Base-by-base conservation (phyloP, 2,329 filamentous ascomycete species). In the Diplodia mutila region DNA sequence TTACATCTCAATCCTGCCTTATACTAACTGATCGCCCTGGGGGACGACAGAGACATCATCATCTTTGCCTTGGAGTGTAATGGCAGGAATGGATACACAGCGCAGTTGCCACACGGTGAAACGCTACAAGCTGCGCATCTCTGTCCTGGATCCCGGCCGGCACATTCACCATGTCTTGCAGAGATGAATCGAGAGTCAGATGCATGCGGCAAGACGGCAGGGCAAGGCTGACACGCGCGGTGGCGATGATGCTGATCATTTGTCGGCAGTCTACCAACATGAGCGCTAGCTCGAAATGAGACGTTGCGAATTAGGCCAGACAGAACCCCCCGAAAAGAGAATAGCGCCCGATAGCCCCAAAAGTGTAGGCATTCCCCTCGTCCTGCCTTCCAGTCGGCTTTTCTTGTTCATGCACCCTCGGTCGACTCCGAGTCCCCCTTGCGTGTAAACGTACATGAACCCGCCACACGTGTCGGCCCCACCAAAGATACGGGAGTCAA, bases 401-500 rank as follows among this genome's bases (percentile, higher is more conserved):
- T 18, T 16, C 37, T 18, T 16, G 14, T 16, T 39, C 32, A 8
- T 12, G 32, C 32, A 37, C 32, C 32, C 12, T 37, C 32, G 12
- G 14, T 16, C 12, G 16, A 16, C 37, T 39, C 3, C 12, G 4
- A 18, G 29, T 32, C 29, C 29, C 37, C 37, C 16, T 18, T 39
- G 4, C 37, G 16, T 16, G 5, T 16, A 39, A 39, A 16, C 37
- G 37, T 18, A 39, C 37, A 39, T 39, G 16, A 16, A 39, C 14
- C 14, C 37, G 37, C 37, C 37, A 18, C 11, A 80, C 81, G 27
- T 67, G 49, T 12, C 78, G 81, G 29, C 29, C 29, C 32, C 77
- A 84, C 69, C 65, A 73, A 4, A 76, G 29, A 32, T 32, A 6
- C 29, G 4, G 29, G 29, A 32, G 29, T 83, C 25, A 75, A 82